These are phyloP conservation scores for Symbiodinium natans DNA, from an alignment of 73 alveolate genomes.

Conservation along the genomic window DNA sequence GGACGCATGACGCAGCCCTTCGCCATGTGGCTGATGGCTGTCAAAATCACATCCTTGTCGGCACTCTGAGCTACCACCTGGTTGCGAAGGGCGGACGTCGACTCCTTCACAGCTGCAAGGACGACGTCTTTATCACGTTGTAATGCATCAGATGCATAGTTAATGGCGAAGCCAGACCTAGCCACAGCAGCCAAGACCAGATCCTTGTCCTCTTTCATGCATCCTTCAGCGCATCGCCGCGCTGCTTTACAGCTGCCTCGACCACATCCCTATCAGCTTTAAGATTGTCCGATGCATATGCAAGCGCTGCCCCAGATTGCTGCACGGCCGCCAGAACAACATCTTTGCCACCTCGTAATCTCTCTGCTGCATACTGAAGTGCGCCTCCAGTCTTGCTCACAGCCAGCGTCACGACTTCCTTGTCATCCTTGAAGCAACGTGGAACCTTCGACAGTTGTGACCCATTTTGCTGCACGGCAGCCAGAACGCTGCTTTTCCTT, in stretches of 20 bases:
- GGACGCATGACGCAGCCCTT: conserved; percentile 13
- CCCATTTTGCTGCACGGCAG: background rate
- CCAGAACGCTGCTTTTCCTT: background rate
- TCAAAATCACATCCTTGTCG: conserved; percentile 42
- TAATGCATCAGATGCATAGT: background rate
- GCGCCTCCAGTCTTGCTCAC: background rate
- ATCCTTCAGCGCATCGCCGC: background rate
- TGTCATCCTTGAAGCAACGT: background rate
- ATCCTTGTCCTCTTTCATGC: background rate
- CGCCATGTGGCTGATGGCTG: conserved; percentile 1
- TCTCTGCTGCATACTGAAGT: background rate
- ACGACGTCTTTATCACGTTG: background rate
- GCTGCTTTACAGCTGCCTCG: background rate
- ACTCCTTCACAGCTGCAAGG: conserved; percentile 80
- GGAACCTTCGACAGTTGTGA: background rate
- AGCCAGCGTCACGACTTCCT: background rate
- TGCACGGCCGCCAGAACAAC: conserved; percentile 13
- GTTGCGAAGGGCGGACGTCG: background rate
- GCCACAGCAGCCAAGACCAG: background rate
- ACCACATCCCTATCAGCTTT: background rate
- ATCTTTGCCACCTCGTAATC: background rate
- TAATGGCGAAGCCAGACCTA: background rate
- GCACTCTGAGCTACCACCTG: background rate
- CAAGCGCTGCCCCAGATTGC: background rate
- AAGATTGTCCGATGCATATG: background rate